A percentile compares a stretch with the other conserved stretches of the same genome.
These are phyloP conservation scores for Eucalyptus curtisii DNA, from an alignment of 345 rosid species.

Conservation along the genomic window DNA sequence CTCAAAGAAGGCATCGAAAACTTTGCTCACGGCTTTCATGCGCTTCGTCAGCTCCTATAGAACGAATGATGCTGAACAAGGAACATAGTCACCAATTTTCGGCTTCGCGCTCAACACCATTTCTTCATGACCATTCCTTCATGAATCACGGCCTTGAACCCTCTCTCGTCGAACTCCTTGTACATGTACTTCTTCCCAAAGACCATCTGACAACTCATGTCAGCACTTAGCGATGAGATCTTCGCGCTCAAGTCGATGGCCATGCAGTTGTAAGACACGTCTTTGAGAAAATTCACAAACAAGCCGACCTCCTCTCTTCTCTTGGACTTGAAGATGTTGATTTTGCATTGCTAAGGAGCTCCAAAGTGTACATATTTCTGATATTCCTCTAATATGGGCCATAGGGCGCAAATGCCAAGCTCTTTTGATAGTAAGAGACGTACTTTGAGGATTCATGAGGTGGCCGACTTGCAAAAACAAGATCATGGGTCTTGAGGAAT, in stretches of 20 bases:
- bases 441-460: not conserved
- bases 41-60: too few relatives aligned
- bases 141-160: not conserved
- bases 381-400: not conserved
- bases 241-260: not conserved
- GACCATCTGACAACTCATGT: not conserved
- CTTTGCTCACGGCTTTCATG: not conserved
- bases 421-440: not conserved
- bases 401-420: not conserved
- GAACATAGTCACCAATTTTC: not conserved
- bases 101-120: not conserved
- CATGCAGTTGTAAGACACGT: not conserved
- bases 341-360: not conserved
- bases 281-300: not conserved
- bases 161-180: not conserved
- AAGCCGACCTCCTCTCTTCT: not conserved
- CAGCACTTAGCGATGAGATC: not conserved
- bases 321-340: not conserved
- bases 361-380: not conserved
- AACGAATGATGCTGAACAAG: not conserved
- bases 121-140: not conserved
- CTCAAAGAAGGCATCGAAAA: not conserved
- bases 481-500: constrained; percentile 30
- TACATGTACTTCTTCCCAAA: not conserved
- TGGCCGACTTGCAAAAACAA: constrained; percentile 25